phyloP scores from a whole-genome alignment of 2,329 filamentous ascomycete species.

The Penicillium sp. region DNA sequence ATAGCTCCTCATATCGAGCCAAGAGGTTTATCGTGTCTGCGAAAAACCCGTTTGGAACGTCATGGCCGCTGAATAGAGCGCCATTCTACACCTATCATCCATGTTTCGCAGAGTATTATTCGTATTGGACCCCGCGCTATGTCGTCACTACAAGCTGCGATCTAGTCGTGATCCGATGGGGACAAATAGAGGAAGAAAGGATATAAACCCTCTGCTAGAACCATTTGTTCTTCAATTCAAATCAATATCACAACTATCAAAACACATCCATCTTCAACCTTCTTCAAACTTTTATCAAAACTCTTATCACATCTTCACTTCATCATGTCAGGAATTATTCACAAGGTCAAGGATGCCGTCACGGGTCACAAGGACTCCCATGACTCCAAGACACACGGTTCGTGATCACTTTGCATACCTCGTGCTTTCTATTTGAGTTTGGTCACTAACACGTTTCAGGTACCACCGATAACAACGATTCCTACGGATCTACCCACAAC shows the following conservation, averaged over 20 bases:
- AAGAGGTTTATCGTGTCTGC: not conserved
- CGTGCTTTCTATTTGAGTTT: not conserved
- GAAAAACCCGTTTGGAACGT: constrained; percentile 14
- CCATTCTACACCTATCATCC: not conserved
- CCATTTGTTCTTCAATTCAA: not conserved
- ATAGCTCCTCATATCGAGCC: constrained; percentile 1
- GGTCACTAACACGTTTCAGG: constrained; percentile 5
- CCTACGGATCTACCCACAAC: constrained; percentile 5
- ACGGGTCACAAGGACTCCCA: constrained; percentile 39
- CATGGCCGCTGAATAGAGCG: constrained; percentile 13
- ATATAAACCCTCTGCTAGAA: constrained; percentile 9
- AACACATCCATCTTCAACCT: not conserved
- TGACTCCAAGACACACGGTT: constrained; percentile 30
- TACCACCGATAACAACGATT: not conserved
- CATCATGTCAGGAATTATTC: constrained; percentile 49
- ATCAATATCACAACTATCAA: not conserved
- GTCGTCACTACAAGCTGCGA: constrained; percentile 18
- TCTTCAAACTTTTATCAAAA: not conserved
- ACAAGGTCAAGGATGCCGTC: constrained; percentile 53
- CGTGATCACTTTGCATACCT: not conserved
- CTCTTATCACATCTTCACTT: not conserved
- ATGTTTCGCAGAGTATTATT: not conserved
- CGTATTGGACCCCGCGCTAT: constrained; percentile 14
- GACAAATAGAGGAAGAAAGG: not conserved
- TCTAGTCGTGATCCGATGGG: not conserved